Percentiles rank a stretch among this genome's conserved stretches.
phyloP scores from a whole-genome alignment of 768 basidiomycete species.

The Suillus discolor region DNA sequence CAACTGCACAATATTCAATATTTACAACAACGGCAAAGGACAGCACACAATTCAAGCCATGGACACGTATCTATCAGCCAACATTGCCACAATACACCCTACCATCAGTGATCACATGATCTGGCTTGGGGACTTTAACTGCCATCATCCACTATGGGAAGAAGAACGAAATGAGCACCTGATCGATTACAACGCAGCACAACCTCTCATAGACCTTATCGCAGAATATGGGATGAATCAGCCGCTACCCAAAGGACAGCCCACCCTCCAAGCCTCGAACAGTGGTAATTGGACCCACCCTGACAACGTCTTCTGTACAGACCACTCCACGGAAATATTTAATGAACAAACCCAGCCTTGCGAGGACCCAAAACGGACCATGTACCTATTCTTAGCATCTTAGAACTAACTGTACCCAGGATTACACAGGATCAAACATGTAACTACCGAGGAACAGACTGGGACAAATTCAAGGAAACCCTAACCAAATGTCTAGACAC shows the following conservation, averaged over 20 bases:
- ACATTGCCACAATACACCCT: fast-evolving
- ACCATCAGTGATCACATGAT: neutral
- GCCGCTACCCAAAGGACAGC: neutral
- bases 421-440: neutral
- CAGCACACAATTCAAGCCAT: neutral
- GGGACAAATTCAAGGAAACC: neutral
- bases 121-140: neutral
- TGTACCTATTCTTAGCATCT: neutral
- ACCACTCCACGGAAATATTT: neutral
- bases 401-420: neutral
- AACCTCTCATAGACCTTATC: neutral
- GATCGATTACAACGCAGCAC: neutral
- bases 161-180: neutral
- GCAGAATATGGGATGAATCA: neutral
- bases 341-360: neutral
- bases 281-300: neutral
- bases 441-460: neutral
- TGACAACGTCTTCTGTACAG: neutral
- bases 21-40: too few relatives aligned
- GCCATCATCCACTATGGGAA: neutral
- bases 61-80: fast-evolving
- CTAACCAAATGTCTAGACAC: fast-evolving
- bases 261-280: neutral
- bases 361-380: neutral
- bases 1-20: too few relatives aligned